Base-by-base conservation (phyloP, 257 asterid species). In the Nicotiana attenuata region DNA sequence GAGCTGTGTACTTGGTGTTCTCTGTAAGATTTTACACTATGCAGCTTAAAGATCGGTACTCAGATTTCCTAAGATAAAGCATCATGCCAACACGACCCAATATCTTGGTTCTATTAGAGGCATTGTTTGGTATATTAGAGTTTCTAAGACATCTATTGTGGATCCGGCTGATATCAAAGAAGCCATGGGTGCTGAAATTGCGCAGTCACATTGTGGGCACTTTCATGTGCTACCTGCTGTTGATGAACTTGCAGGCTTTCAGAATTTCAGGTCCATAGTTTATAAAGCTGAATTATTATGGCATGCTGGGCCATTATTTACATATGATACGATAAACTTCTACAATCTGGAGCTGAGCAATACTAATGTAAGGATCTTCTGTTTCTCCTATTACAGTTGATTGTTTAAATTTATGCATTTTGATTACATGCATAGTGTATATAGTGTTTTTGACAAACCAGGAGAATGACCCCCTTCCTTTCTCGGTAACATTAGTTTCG, bases 231-330 rank as follows among this genome's bases (percentile, higher is more conserved):
- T 97, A 81, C 96, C 97, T 4, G 83, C 89, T 15, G 89, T 88
- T 82, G 95, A 92, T 59, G 90, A 85, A 13, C 91, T 41, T 94
- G 55, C 90, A 85, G 2, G 93, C 85, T 83, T 96, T 95, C 67
- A 89, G 88, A 86, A 82, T 95, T 78, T 89, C 95, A 35, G 98
- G 98, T 10, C 84, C 97, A 73, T 94, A 90, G 93, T 92, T 94
- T 76, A 66, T 91, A 89, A 91, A 92, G 89, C 91, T 92, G 59
- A 84, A 92, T 60, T 81, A 60, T 6, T 97, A 4, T 92, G 95
- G 95, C 97, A 96, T 81, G 97, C 97, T 2, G 99, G 97, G 28
- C 97, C 97, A 0, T 83, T 96, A 90, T 94, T 94, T 80, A 84
- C 76, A 24, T 86, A 83, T 14, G 78, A 87, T 66, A 20, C 82